Conservation (phyloP, 2,329 filamentous ascomycete species). For the Calonectria fujianensis region DNA sequence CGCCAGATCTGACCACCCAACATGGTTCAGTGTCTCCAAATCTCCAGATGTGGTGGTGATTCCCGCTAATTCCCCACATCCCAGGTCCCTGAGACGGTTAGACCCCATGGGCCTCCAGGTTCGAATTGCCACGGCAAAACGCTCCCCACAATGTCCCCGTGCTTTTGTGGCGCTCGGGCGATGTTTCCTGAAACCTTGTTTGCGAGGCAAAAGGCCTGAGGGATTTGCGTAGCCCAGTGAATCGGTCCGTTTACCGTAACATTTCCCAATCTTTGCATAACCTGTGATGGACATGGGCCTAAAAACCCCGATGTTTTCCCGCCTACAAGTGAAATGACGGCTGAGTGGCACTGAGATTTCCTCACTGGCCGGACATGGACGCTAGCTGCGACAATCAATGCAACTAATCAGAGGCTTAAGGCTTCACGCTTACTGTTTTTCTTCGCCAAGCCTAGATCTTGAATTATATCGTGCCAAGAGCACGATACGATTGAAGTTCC, state of each 20-base stretch:
- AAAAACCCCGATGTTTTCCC: not conserved
- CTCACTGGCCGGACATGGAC: not conserved
- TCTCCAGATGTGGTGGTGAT: conserved; percentile 12
- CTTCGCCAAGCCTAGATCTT: conserved; percentile 2
- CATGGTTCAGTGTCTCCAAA: not conserved
- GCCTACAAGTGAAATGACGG: not conserved
- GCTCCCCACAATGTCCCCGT: conserved; percentile 20
- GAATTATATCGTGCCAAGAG: not conserved
- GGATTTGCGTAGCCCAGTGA: conserved; percentile 20
- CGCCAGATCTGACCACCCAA: not conserved
- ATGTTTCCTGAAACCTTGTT: conserved; percentile 13
- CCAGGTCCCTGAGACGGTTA: not conserved
- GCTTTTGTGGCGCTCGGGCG: conserved; percentile 15
- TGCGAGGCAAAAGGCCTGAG: conserved; percentile 1
- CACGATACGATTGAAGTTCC: not conserved
- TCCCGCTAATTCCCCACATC: conserved; percentile 18
- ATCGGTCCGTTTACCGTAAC: conserved; percentile 25
- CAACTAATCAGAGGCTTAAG: too few species aligned
- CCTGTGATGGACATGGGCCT: conserved; percentile 11
- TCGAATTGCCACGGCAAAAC: conserved; percentile 26
- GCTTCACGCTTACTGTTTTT: not conserved
- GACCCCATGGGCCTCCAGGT: conserved; percentile 25
- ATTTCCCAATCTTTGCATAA: conserved; percentile 21
- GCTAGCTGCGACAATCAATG: too few species aligned
- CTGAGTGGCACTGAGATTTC: not conserved